Base-by-base conservation (phyloP, 1,139 yeast species). In the Debaryomyces psychrophilus region DNA sequence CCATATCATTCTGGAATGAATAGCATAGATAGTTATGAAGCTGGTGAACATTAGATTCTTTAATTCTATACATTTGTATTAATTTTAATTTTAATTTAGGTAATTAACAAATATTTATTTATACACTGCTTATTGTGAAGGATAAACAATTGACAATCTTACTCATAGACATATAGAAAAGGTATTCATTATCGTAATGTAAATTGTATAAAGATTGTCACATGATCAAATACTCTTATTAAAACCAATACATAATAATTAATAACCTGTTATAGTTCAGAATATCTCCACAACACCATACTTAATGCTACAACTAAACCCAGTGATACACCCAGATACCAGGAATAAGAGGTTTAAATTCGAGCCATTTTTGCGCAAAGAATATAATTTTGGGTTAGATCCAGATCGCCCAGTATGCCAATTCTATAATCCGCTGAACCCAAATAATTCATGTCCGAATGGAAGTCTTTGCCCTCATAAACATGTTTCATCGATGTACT, bases 351-450 rank as follows among this genome's bases (percentile, higher is more conserved):
- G 78, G 39, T 88, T 92, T 76, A 84, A 86, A 56, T 92, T 92
- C 61, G 98, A 92, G 59, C 85, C 88, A 17, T 90, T 89, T 58
- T 76, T 93, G 43, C 76, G 89, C 54, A 80, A 81, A 50, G 97
- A 92, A 61, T 89, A 79, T 66, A 82, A 87, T 53, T 85, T 92
- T 57, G 92, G 95, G 0, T 73, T 90, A 35, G 90, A 90, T 62
- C 96, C 97, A 1, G 93, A 88, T 59, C 76, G 98, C 50, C 97
- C 98, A 8, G 80, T 87, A 2, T 92, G 99, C 62, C 87, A 87
- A 50, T 85, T 77, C 60, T 93, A 73, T 62, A 77, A 77, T 61
- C 75, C 81, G 28, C 83, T 81, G 44, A 65, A 65, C 20, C 82
- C 88, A 1, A 53, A 51, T 40, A 84, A 83, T 33, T 81, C 85